phyloP scores from a whole-genome alignment of 345 rosid genomes.

The Eutrema yunnanense region DNA sequence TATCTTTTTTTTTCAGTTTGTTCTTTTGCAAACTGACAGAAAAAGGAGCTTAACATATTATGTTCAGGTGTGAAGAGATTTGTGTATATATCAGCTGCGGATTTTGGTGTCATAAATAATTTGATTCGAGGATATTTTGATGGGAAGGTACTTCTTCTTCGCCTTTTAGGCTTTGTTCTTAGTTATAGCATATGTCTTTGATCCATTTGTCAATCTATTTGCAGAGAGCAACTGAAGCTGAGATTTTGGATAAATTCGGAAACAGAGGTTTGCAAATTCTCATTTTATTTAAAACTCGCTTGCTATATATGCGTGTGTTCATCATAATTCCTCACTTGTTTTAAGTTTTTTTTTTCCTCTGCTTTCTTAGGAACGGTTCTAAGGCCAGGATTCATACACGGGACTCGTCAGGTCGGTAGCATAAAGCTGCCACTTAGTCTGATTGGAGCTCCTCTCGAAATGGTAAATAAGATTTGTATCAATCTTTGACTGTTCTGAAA shows the following conservation, averaged over 20 bases:
- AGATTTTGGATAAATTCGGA: slow-evolving; percentile 36
- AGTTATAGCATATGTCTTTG: not conserved
- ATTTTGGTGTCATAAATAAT: slow-evolving; percentile 46
- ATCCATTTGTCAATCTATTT: not conserved
- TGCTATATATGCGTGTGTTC: not conserved
- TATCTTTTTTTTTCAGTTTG: not conserved
- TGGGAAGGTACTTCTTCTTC: slow-evolving; percentile 48
- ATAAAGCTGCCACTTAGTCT: slow-evolving; percentile 47
- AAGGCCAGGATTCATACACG: slow-evolving; percentile 68
- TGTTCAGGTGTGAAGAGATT: slow-evolving; percentile 52
- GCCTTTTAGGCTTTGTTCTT: not conserved
- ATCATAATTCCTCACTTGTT: not conserved
- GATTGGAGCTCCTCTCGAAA: slow-evolving; percentile 56
- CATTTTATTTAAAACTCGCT: not conserved
- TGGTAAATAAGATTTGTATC: slow-evolving; percentile 32
- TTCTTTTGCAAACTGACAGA: not conserved
- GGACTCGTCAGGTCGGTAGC: slow-evolving; percentile 47
- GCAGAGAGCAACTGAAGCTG: slow-evolving; percentile 61
- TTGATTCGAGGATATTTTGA: slow-evolving; percentile 47
- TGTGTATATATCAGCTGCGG: slow-evolving; percentile 63
- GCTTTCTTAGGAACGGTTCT: slow-evolving; percentile 38
- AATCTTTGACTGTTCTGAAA: not conserved
- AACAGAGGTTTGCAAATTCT: slow-evolving; percentile 35
- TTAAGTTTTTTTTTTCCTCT: not conserved
- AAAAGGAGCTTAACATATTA: not conserved